Percentiles rank a stretch among this genome's conserved stretches.
phyloP scores from a whole-genome alignment of 192 early-diverging fungal species.

The Podila clonocystis region DNA sequence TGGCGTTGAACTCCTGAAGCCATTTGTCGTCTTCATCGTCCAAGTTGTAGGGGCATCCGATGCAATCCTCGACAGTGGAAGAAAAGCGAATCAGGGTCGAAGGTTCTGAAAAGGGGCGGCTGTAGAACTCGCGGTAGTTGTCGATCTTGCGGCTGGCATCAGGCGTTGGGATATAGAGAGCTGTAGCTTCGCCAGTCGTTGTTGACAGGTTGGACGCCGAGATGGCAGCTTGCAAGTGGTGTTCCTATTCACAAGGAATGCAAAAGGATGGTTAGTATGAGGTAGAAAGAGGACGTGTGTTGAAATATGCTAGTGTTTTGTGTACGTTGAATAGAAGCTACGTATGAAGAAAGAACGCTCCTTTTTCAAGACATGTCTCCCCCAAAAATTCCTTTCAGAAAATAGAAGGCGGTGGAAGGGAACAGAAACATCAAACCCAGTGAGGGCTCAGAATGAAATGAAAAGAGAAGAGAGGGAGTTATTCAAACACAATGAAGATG shows the following conservation, averaged over 20 bases:
- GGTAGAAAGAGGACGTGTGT: no score
- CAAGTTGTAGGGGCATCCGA: constrained; percentile 89
- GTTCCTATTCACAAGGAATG: constrained; percentile 69
- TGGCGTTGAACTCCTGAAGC: constrained; percentile 60
- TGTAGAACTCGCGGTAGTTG: constrained; percentile 79
- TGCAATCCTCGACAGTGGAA: constrained; percentile 86
- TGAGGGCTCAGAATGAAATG: no score
- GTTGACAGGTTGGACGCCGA: constrained; percentile 75
- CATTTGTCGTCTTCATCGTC: constrained; percentile 88
- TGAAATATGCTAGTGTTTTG: no score
- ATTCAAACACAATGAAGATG: no score
- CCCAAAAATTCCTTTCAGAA: no score
- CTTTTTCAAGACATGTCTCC: no score
- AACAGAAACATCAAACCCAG: no score
- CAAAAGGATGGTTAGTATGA: constrained; percentile 5
- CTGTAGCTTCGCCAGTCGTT: constrained; percentile 65
- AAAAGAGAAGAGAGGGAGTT: no score
- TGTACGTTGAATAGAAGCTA: no score
- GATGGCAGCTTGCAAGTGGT: constrained; percentile 94
- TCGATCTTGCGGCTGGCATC: constrained; percentile 81
- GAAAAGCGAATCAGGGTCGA: constrained; percentile 88
- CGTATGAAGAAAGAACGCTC: no score
- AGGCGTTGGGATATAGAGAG: constrained; percentile 89
- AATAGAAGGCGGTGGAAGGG: no score
- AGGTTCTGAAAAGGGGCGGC: constrained; percentile 73